A percentile compares a stretch with the other conserved stretches of the same genome.
Evolutionary conservation across 441 rosid genomes (phyloP).

Genomic region (Kokia cookei): DNA sequence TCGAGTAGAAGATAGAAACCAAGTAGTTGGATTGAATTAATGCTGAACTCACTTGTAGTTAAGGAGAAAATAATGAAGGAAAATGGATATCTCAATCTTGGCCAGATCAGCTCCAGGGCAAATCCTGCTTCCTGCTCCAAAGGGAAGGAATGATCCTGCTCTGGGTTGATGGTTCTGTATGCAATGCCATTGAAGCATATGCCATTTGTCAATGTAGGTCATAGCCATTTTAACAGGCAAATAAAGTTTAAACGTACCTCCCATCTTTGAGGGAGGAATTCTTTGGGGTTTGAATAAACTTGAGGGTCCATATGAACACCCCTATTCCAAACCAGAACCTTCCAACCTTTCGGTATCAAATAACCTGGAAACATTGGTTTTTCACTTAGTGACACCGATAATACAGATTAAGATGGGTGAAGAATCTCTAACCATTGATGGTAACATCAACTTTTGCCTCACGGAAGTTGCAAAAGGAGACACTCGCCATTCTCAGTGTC

Average conservation of each 20-base stretch:
- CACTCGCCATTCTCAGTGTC: conserved; percentile 11
- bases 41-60: conserved; percentile 9
- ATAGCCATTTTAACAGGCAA: not conserved
- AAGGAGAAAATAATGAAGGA: conserved; percentile 23
- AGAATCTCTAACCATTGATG: conserved; percentile 15
- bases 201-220: not conserved
- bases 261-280: conserved; percentile 26
- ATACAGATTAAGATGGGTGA: not conserved
- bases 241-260: conserved; percentile 10
- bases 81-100: conserved; percentile 23
- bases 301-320: conserved; percentile 21
- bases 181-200: not conserved
- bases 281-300: conserved; percentile 13
- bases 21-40: not conserved
- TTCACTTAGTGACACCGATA: not conserved
- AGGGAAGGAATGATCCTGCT: conserved; percentile 22
- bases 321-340: conserved; percentile 19
- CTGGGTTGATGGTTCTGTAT: conserved; percentile 7
- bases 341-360: conserved; percentile 30
- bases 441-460: conserved; percentile 17
- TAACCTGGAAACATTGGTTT: conserved; percentile 7
- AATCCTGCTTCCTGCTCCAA: conserved; percentile 22
- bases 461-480: conserved; percentile 11
- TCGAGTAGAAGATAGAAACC: not conserved
- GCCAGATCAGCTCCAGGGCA: conserved; percentile 29